Conservation (phyloP, 306 rosid genomes). For the Quercus glauca region DNA sequence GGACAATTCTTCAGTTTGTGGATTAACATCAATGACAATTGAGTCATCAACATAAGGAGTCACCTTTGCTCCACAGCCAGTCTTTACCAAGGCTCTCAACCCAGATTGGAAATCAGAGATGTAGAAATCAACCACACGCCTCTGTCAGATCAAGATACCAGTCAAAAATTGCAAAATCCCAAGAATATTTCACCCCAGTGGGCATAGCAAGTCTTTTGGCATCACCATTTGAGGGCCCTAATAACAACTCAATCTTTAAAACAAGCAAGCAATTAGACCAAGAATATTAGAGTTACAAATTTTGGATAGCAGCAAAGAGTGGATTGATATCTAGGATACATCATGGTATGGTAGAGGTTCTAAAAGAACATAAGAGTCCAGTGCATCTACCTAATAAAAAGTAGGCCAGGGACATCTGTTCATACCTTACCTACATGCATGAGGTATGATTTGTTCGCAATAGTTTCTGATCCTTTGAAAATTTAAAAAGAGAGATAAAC, state of each 20-base stretch:
- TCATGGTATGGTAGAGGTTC: not conserved
- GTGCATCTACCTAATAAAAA: not conserved
- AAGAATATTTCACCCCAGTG: not conserved
- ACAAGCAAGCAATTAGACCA: not conserved
- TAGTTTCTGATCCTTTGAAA: not conserved
- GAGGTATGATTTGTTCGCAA: not conserved
- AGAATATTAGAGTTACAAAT: not conserved
- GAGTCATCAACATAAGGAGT: conserved; percentile 94
- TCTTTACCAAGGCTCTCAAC: conserved; percentile 93
- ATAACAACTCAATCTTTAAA: not conserved
- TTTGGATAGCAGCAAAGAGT: not conserved
- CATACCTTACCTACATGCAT: not conserved
- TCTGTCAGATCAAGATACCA: conserved; percentile 39
- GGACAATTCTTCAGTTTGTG: conserved; percentile 69
- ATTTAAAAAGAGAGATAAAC: not conserved
- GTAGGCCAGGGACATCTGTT: not conserved
- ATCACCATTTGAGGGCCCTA: not conserved
- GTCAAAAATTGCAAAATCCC: not conserved
- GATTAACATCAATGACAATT: conserved; percentile 56
- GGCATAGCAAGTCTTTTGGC: not conserved
- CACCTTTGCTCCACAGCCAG: conserved; percentile 88
- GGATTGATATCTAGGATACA: not conserved
- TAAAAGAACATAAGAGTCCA: not conserved
- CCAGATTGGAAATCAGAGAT: conserved; percentile 99
- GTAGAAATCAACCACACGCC: conserved; percentile 94